Evolutionary conservation across 2,329 filamentous ascomycete species (phyloP), one percentile per base, ranked within the genome.

Genomic region (Paraconiothyrium brasiliense): DNA sequence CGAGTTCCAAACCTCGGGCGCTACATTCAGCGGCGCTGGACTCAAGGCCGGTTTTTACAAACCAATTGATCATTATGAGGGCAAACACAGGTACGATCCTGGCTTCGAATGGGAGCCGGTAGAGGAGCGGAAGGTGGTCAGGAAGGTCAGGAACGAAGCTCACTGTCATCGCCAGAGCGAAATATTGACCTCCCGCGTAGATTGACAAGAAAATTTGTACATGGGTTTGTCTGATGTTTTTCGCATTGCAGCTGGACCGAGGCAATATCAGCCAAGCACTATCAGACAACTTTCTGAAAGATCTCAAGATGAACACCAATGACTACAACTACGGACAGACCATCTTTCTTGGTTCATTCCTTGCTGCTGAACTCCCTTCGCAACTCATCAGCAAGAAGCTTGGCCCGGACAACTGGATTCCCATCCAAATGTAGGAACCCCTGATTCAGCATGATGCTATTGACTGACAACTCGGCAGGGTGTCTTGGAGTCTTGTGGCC

Each of bases 291-390:
- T 54, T 79, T 46, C 67, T 79, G 4, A 48, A 59, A 2, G 76
- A 79, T 55, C 67, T 79, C 9, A 43, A 59, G 9, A 65, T 78
- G 56, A 75, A 71, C 52, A 79, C 77, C 49, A 78, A 77, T 57
- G 75, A 78, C 61, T 78, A 77, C 68, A 79, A 79, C 59, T 75
- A 74, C 46, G 76, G 76, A 9, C 74, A 81, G 54, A 80, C 79
- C 0, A 81, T 91, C 10, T 96, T 96, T 82, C 94, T 92, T 78
- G 85, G 87, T 27, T 93, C 92, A 78, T 97, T 97, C 80, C 92
- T 97, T 5, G 70, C 64, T 34, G 81, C 82, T 1, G 82, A 83
- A 54, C 71, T 84, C 16, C 82, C 82, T 0, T 82, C 81, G 0
- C 81, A 83, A 49, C 75, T 84, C 7, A 77, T 83, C 22, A 82